phyloP scores from a whole-genome alignment of 2,329 filamentous ascomycete genomes.

The Trichoderma polysporum region DNA sequence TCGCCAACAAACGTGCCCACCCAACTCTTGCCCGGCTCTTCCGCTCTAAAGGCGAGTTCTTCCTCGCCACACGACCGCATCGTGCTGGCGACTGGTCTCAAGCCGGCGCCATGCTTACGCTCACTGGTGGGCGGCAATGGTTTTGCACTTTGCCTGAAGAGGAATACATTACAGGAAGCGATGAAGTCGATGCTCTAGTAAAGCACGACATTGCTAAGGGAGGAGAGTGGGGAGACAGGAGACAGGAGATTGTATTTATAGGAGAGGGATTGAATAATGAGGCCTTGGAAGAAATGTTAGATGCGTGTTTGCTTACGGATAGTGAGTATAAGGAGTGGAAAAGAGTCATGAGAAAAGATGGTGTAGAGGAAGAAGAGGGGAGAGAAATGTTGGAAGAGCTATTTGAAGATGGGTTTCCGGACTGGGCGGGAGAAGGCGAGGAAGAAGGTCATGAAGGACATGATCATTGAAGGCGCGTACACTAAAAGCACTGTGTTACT shows the following conservation, averaged over 20 bases:
- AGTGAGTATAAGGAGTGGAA: constrained; percentile 56
- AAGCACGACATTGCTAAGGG: constrained; percentile 51
- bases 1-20: constrained; percentile 56
- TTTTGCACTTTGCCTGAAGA: constrained; percentile 59
- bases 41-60: constrained; percentile 63
- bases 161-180: constrained; percentile 49
- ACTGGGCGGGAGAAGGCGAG: constrained; percentile 50
- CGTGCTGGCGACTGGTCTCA: constrained; percentile 61
- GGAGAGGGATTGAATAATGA: constrained; percentile 60
- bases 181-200: constrained; percentile 49
- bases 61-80: constrained; percentile 57
- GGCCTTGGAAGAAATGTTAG: constrained; percentile 53
- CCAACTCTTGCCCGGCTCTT: constrained; percentile 55
- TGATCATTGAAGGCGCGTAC: constrained; percentile 26
- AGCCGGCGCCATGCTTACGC: constrained; percentile 62
- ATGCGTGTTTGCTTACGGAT: constrained; percentile 62
- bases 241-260: constrained; percentile 73
- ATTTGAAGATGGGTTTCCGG: constrained; percentile 61
- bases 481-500: too few relatives aligned
- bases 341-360: constrained; percentile 48
- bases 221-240: constrained; percentile 66
- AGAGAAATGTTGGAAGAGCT: constrained; percentile 57
- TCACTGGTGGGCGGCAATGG: constrained; percentile 56
- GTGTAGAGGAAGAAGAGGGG: constrained; percentile 39
- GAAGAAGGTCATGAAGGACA: constrained; percentile 37